These are phyloP conservation scores for Sclerotinia subarctica DNA, from an alignment of 2,329 filamentous ascomycete genomes.

Conservation along the genomic window DNA sequence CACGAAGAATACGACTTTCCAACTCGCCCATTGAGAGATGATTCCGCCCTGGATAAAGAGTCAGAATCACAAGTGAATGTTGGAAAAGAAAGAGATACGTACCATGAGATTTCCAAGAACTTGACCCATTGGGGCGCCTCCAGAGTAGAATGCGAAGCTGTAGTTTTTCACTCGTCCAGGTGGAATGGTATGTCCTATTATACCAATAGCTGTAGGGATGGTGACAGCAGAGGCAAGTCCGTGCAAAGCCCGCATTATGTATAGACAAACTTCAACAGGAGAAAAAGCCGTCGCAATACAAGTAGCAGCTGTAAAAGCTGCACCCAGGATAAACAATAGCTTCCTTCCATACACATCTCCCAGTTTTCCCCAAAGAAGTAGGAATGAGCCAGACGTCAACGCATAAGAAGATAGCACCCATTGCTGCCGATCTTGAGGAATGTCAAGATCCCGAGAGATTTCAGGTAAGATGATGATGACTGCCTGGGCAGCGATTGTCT, in stretches of 20 bases:
- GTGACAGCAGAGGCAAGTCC: slow-evolving; percentile 61
- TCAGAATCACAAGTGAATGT: background rate
- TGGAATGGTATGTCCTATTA: slow-evolving; percentile 64
- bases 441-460: slow-evolving; percentile 32
- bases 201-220: slow-evolving; percentile 68
- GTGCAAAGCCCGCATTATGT: slow-evolving; percentile 63
- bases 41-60: slow-evolving; percentile 52
- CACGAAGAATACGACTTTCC: slow-evolving; percentile 67
- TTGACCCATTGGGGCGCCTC: slow-evolving; percentile 61
- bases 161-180: slow-evolving; percentile 69
- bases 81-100: background rate
- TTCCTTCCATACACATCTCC: slow-evolving; percentile 50
- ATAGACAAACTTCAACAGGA: slow-evolving; percentile 64
- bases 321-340: slow-evolving; percentile 47
- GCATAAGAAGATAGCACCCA: slow-evolving; percentile 40
- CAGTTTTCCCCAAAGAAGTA: slow-evolving; percentile 50
- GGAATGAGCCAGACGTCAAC: slow-evolving; percentile 47
- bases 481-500: slow-evolving; percentile 40
- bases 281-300: slow-evolving; percentile 62
- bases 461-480: slow-evolving; percentile 53
- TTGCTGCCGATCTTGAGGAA: slow-evolving; percentile 35
- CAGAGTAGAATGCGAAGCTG: slow-evolving; percentile 63
- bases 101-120: slow-evolving; percentile 56
- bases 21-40: slow-evolving; percentile 58
- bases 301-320: slow-evolving; percentile 58